These are phyloP conservation scores for Apophysomyces trapeziformis DNA, from an alignment of 371 early-diverging fungal genomes.

Conservation along the genomic window DNA sequence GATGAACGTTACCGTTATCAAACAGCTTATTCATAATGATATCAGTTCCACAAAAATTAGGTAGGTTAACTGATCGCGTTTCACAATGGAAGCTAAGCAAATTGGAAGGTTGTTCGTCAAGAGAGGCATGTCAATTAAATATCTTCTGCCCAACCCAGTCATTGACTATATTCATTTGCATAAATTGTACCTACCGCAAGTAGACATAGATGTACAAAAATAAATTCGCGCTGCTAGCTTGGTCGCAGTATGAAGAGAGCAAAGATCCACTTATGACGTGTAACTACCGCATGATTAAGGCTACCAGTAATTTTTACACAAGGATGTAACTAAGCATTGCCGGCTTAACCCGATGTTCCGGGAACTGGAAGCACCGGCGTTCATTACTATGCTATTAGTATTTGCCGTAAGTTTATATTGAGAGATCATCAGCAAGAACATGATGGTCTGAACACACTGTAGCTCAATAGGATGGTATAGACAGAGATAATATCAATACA, in stretches of 20 bases:
- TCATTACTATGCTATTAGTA: too few relatives aligned
- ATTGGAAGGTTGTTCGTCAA: slow-evolving; percentile 84
- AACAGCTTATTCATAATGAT: slow-evolving; percentile 96
- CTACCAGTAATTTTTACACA: neutral
- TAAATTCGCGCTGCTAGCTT: neutral
- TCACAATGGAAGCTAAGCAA: neutral
- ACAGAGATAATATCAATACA: too few relatives aligned
- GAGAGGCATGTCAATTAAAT: slow-evolving; percentile 94
- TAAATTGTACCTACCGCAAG: slow-evolving; percentile 61
- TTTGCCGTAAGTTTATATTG: too few relatives aligned
- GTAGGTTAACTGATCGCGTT: slow-evolving; percentile 33
- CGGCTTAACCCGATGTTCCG: too few relatives aligned
- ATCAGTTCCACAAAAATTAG: slow-evolving; percentile 94
- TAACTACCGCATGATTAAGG: too few relatives aligned
- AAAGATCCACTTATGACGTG: neutral
- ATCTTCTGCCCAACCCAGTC: slow-evolving; percentile 91
- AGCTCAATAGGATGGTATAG: too few relatives aligned
- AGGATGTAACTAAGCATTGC: too few relatives aligned
- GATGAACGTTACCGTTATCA: slow-evolving; percentile 91
- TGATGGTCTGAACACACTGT: too few relatives aligned
- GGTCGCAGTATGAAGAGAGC: neutral
- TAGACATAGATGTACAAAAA: slow-evolving; percentile 8
- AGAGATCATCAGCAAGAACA: too few relatives aligned
- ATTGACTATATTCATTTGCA: slow-evolving; percentile 89
- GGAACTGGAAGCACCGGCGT: too few relatives aligned